phyloP scores from a whole-genome alignment of 495 filamentous ascomycete genomes.

The Penicillium verhagenii region DNA sequence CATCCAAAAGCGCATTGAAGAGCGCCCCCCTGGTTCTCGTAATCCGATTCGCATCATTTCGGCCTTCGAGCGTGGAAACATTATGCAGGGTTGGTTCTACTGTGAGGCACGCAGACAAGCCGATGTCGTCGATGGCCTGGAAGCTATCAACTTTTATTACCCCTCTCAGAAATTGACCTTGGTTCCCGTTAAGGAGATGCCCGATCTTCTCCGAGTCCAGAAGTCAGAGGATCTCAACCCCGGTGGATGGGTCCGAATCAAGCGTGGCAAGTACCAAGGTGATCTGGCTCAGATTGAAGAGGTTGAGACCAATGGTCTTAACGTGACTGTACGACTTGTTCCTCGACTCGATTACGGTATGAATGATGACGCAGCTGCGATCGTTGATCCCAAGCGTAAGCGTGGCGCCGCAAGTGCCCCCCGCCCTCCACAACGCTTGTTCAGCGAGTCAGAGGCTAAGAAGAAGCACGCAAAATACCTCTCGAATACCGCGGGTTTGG shows the following conservation, averaged over 20 bases:
- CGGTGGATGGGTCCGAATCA: constrained; percentile 89
- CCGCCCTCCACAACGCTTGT: constrained; percentile 85
- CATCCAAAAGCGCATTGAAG: constrained; percentile 83
- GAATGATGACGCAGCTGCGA: constrained; percentile 66
- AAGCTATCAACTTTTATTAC: constrained; percentile 83
- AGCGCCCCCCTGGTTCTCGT: constrained; percentile 64
- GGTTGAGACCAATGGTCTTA: constrained; percentile 87
- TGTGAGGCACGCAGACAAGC: constrained; percentile 84
- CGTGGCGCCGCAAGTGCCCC: constrained; percentile 55
- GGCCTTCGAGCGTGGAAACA: constrained; percentile 83
- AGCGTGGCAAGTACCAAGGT: constrained; percentile 76
- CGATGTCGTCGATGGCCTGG: constrained; percentile 77
- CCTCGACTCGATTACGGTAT: constrained; percentile 90
- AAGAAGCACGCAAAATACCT: constrained; percentile 80
- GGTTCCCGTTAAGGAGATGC: constrained; percentile 97
- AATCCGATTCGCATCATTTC: constrained; percentile 77
- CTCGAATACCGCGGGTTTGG: constrained; percentile 49
- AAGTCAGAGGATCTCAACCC: constrained; percentile 85
- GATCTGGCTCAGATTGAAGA: constrained; percentile 94
- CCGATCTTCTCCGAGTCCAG: constrained; percentile 83
- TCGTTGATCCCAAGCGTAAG: constrained; percentile 72
- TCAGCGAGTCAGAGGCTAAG: constrained; percentile 90
- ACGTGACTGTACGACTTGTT: constrained; percentile 80
- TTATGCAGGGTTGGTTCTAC: constrained; percentile 93
- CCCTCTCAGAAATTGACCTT: constrained; percentile 77